Evolutionary conservation across 2,329 filamentous ascomycete genomes (phyloP), one percentile per base, ranked within the genome.

Genomic region (Pseudogymnoascus sp.): DNA sequence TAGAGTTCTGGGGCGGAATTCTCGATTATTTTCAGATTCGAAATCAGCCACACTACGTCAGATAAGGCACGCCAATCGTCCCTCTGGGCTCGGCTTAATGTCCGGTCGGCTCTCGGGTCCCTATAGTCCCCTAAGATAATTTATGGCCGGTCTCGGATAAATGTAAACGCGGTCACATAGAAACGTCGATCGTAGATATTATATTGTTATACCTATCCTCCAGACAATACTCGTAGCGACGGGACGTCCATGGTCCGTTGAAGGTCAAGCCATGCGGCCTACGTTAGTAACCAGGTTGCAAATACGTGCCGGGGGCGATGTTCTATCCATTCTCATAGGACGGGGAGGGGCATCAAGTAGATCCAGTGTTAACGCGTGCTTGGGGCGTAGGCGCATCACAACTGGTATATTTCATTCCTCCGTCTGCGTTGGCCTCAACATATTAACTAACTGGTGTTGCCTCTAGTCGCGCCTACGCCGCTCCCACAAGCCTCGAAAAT

Each of bases 301-400:
- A 11, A 43, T 69, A 25, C 67, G 66, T 6, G 57, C 59, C 12
- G 64, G 64, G 0, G 60, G 59, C 39, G 65, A 70, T 54, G 65
- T 65, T 20, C 62, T 70, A 54, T 60, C 63, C 16, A 34, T 68
- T 7, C 68, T 72, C 35, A 66, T 70, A 57, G 65, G 67, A 9
- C 37, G 69, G 22, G 59, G 65, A 64, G 58, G 25, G 6, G 39
- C 60, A 25, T 59, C 65, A 11, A 60, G 64, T 18, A 62, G 58
- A 58, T 60, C 62, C 38, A 58, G 63, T 35, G 50, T 64, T n/a
- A 50, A 63, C 35, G 43, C 64, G 11, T 71, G 66, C 59, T 63
- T 62, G 43, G 68, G 67, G 58, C 71, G 70, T 58, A 65, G 69
- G 41, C 63, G 68, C 58, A 67, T 62, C 47, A 68, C 70, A 11